Base-by-base conservation (phyloP, 2,329 filamentous ascomycete genomes). In the Scytalidium sp. region DNA sequence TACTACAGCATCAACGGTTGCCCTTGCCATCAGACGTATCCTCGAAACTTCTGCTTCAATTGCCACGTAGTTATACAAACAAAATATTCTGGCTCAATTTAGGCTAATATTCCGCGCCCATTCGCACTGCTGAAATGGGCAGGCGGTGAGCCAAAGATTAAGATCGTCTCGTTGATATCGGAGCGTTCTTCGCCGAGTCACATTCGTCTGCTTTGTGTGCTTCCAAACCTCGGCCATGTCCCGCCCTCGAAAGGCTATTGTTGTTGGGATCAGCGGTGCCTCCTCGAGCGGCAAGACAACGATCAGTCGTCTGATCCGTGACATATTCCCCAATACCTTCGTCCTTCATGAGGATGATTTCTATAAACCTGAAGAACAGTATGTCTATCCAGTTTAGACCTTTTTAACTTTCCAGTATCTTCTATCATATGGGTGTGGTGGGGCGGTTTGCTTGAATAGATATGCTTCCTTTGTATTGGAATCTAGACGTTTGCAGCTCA, bases 281-380 rank as follows among this genome's bases (percentile, higher is more conserved):
- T 97, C 93, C 2, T 96, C 88, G 3, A 93, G 88, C 60, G 94
- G 94, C 52, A 99, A 99, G 74, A 97, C 94, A 2, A 97, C 94
- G 2, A 80, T 99, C 13, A 88, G 91, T 19, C 83, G 93, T 2
- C 78, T 97, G 11, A 76, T 99, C 17, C 84, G 90, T 51, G 84
- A 89, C 64, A 85, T 96, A 57, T 91, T 97, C 62, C 85, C 85
- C 8, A 75, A 78, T 57, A 78, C 84, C 15, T 93, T 91, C 63
- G 88, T 97, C 62, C 78, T 99, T 19, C 94, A 99, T 67, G 84
- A 96, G 67, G 94, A 99, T 72, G 94, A 99, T 69, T 99, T 97
- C 67, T 99, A 96, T 73, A 84, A 83, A 56, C 76, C 88, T 1
- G 93, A 97, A 65, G 71, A 79, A 23, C 79, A 90, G 79, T 89